Evolutionary conservation across 1,284 basidiomycete genomes (phyloP), one percentile per base, ranked within the genome.

Genomic region (Singerocomus inundabilis): DNA sequence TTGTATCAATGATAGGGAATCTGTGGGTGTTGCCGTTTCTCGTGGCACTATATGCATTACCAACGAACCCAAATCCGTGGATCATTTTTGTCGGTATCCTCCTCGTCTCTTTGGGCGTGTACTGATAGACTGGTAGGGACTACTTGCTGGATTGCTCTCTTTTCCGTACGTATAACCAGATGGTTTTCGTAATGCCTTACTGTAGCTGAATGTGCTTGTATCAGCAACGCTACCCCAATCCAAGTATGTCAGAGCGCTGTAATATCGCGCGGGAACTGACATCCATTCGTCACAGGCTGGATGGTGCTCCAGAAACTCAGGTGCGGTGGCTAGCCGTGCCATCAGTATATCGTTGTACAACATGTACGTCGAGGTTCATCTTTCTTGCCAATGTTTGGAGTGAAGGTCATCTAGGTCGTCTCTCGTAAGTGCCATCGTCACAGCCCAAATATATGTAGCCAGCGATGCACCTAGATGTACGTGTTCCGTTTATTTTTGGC

Each of bases 301-400:
- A 18, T 81, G 77, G 80, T 76, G 74, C 56, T 81, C 78, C 16
- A 72, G 78, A 36, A 81, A 81, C 54, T 69, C 77, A 0, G 80
- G 79, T 34, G 76, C 74, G 3, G 79, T 82, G 6, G 77, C 79
- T 5, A 76, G 73, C 47, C 71, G 79, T 18, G 79, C 79, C 0
- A 77, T 82, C 36, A 79, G 76, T 43, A 76, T 77, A 0, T 77
- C 78, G 2, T 43, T 81, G 35, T 81, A 81, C 58, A 80, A 79
- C 59, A 81, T 82, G 78, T 71, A 5, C 10, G 49, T 32, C 26
- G 24, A 10, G 3, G n/a, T n/a, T n/a, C n/a, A n/a, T 16, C 24
- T n/a, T 24, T 31, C 26, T 9, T 13, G 8, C 26, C 1, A 18
- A 28, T 12, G 0, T n/a, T 4, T 32, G 16, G 29, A n/a, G n/a